Conservation (phyloP, 2,329 filamentous ascomycete genomes). For the Aspergillus fischeri region DNA sequence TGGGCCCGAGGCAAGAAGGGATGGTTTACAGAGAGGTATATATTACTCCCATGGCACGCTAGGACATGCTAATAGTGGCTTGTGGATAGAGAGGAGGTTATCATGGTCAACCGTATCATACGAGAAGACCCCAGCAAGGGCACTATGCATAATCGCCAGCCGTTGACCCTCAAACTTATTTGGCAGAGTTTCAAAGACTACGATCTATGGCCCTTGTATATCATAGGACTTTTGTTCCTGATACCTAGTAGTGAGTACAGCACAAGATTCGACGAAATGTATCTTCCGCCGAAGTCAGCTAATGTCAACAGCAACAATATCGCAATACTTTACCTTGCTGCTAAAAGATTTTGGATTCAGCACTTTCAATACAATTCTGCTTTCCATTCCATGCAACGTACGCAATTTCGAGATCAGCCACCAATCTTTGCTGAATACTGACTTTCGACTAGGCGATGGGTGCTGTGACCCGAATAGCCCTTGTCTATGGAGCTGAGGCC, state of each 20-base stretch:
- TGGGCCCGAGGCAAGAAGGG: conserved; percentile 42
- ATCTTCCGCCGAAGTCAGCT: not conserved
- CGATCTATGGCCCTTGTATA: conserved; percentile 53
- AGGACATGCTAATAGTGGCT: not conserved
- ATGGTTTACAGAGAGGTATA: conserved; percentile 56
- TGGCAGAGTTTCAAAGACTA: conserved; percentile 50
- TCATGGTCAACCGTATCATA: conserved; percentile 60
- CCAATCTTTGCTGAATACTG: not conserved
- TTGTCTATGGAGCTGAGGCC: conserved; percentile 31
- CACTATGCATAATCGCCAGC: conserved; percentile 54
- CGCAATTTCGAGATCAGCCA: conserved; percentile 43
- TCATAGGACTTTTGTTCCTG: conserved; percentile 41
- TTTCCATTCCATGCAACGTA: conserved; percentile 50
- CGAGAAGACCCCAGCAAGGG: conserved; percentile 52
- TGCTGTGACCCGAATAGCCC: conserved; percentile 11
- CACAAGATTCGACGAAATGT: not conserved
- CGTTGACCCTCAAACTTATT: conserved; percentile 44
- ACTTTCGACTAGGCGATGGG: conserved; percentile 5
- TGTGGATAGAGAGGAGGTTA: conserved; percentile 52
- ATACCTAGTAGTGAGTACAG: conserved; percentile 22
- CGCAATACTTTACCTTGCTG: conserved; percentile 29
- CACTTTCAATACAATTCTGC: conserved; percentile 55
- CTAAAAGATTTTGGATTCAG: conserved; percentile 50
- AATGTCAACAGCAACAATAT: conserved; percentile 14
- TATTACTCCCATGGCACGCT: not conserved